Conservation (phyloP, 768 basidiomycete species). For the Leccinellum rugosiceps region DNA sequence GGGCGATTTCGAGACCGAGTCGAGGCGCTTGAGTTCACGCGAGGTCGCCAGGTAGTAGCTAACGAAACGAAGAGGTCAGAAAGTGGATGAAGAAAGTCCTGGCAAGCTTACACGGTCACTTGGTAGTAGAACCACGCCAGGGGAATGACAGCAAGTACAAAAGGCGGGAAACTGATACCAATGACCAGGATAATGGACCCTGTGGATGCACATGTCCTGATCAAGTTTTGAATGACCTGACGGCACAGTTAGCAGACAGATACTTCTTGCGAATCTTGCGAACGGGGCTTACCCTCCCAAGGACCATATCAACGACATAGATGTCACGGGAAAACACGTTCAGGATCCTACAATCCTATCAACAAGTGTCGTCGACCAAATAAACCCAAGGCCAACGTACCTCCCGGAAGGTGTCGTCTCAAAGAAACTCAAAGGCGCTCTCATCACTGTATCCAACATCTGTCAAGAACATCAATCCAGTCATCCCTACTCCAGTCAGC, state of each 20-base stretch:
- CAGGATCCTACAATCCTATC: constrained; percentile 52
- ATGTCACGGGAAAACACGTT: constrained; percentile 91
- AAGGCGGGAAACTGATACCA: constrained; percentile 75
- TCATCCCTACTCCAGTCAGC: neutral
- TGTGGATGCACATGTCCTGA: constrained; percentile 60
- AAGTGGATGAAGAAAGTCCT: neutral
- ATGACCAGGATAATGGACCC: constrained; percentile 70
- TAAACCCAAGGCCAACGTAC: constrained; percentile 33
- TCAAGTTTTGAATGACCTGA: constrained; percentile 62
- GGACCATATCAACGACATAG: constrained; percentile 81
- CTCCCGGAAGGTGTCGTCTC: constrained; percentile 85
- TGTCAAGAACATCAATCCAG: constrained; percentile 24
- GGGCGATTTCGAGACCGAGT: constrained; percentile 85
- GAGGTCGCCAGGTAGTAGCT: constrained; percentile 89
- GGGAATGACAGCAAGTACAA: constrained; percentile 72
- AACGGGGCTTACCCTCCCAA: constrained; percentile 59
- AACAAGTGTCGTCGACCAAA: neutral
- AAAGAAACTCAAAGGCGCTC: constrained; percentile 84
- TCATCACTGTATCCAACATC: constrained; percentile 81
- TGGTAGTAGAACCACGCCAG: constrained; percentile 74
- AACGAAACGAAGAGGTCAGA: neutral
- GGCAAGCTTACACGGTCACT: constrained; percentile 66
- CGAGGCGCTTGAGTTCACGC: constrained; percentile 83
- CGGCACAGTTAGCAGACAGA: neutral
- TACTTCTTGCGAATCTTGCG: fast-evolving